Evolutionary conservation across 2,329 filamentous ascomycete genomes (phyloP).

Genomic region (Cladophialophora immunda): DNA sequence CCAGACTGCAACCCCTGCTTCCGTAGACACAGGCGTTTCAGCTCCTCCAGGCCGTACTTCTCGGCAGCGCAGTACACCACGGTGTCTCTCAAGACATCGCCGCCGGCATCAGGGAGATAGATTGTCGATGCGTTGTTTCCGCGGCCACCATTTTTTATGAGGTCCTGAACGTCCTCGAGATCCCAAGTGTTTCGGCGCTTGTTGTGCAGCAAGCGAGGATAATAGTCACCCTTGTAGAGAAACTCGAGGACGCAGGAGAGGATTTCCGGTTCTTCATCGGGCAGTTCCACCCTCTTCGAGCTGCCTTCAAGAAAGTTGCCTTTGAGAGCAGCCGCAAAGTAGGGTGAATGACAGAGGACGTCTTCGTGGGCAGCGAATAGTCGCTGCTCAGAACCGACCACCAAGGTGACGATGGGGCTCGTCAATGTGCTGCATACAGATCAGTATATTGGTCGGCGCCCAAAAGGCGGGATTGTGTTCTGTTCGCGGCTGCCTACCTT

Average conservation of each 20-base stretch:
- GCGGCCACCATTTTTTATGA: slow-evolving; percentile 66
- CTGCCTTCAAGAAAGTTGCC: slow-evolving; percentile 71
- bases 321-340: slow-evolving; percentile 77
- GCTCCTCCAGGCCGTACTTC: slow-evolving; percentile 87
- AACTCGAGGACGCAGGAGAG: slow-evolving; percentile 95
- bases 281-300: slow-evolving; percentile 79
- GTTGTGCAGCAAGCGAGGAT: slow-evolving; percentile 85
- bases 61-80: slow-evolving; percentile 92
- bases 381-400: slow-evolving; percentile 83
- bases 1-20: slow-evolving; percentile 95
- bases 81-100: slow-evolving; percentile 86
- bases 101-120: slow-evolving; percentile 76
- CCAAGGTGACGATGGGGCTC: slow-evolving; percentile 83
- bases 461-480: background rate
- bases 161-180: slow-evolving; percentile 75
- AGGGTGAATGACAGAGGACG: slow-evolving; percentile 84
- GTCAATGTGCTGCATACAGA: slow-evolving; percentile 57
- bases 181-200: slow-evolving; percentile 87
- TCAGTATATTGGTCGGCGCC: slow-evolving; percentile 33
- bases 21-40: slow-evolving; percentile 88
- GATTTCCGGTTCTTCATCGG: slow-evolving; percentile 84
- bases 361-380: slow-evolving; percentile 96
- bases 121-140: slow-evolving; percentile 77
- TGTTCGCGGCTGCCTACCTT: slow-evolving; percentile 35
- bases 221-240: slow-evolving; percentile 97